Conservation (phyloP, 805 yeast genomes). For the Wickerhamomyces pijperi region DNA sequence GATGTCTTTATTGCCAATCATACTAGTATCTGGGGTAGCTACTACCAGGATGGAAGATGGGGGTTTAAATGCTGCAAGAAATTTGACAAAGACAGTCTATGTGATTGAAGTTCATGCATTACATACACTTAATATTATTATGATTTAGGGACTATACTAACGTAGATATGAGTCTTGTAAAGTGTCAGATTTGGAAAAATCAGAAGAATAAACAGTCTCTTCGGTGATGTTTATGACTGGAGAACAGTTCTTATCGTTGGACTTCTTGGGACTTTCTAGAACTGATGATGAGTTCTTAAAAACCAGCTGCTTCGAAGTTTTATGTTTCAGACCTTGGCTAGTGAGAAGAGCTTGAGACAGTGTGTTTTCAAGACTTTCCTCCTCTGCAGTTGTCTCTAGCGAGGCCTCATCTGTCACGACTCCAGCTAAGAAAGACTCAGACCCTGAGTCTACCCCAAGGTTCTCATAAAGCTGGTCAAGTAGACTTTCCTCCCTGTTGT, state of each 20-base stretch:
- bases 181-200: conserved; percentile 6
- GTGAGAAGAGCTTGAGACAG: not conserved
- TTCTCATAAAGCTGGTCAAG: not conserved
- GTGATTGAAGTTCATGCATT: too few relatives aligned
- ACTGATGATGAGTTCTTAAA: conserved; percentile 11
- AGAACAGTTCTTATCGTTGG: not conserved
- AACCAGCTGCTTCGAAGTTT: conserved; percentile 5
- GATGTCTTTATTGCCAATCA: conserved; percentile 28
- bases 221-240: conserved; percentile 12
- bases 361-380: too few relatives aligned
- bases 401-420: too few relatives aligned
- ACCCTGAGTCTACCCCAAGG: not conserved
- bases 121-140: not conserved
- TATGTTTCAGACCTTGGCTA: not conserved
- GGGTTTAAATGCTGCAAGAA: conserved; percentile 33
- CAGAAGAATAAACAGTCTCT: conserved; percentile 16
- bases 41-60: conserved; percentile 29
- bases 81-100: conserved; percentile 21
- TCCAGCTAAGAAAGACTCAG: too few relatives aligned
- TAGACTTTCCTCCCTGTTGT: conserved; percentile 3
- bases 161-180: conserved; percentile 3
- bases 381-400: too few relatives aligned
- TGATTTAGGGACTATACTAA: too few relatives aligned
- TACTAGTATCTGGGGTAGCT: conserved; percentile 33
- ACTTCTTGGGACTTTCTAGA: conserved; percentile 3